Conservation (phyloP, 148 eudicot species). For the Fagopyrum esculentum region DNA sequence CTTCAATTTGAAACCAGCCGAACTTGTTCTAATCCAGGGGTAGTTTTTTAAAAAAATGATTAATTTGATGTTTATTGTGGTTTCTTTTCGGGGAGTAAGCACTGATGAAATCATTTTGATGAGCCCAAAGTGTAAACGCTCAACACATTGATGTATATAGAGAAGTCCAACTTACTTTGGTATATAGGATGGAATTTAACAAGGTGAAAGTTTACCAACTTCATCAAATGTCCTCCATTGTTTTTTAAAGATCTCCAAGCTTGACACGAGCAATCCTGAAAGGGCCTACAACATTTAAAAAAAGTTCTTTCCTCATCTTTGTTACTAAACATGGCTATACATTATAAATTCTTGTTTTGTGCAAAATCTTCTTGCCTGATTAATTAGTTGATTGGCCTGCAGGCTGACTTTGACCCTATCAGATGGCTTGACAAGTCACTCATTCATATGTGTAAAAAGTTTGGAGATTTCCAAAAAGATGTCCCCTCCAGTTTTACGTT, state of each 20-base stretch:
- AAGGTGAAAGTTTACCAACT: not conserved
- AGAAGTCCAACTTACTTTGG: not conserved
- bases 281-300: not conserved
- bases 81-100: not conserved
- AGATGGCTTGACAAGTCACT: conserved; percentile 93
- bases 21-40: not conserved
- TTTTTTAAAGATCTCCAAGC: not conserved
- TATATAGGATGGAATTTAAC: not conserved
- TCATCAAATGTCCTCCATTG: not conserved
- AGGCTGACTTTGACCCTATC: conserved; percentile 97
- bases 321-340: not conserved
- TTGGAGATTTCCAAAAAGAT: conserved; percentile 89
- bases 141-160: not conserved
- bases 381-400: conserved; percentile 19
- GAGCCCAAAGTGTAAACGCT: not conserved
- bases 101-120: not conserved
- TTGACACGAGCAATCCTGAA: not conserved
- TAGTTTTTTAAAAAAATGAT: not conserved
- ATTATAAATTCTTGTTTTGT: not conserved
- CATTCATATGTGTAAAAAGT: conserved; percentile 76
- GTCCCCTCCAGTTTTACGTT: conserved; percentile 69
- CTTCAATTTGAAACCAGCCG: not conserved
- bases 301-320: not conserved
- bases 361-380: not conserved
- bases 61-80: not conserved